phyloP scores from a whole-genome alignment of 2,329 filamentous ascomycete genomes.

The Exophiala sp. region DNA sequence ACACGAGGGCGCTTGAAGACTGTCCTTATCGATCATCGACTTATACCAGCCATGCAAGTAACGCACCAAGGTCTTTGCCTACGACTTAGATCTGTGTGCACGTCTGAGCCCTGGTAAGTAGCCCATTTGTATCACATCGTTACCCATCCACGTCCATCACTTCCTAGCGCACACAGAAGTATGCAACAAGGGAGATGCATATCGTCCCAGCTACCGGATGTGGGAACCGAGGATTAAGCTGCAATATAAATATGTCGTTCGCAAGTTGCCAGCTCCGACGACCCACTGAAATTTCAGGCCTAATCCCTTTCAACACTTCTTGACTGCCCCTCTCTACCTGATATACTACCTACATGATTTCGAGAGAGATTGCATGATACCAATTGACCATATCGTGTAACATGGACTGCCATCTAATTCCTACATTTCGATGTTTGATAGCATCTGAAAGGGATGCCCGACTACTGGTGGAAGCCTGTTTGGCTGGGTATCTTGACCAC shows the following conservation, averaged over 20 bases:
- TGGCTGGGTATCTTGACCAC: background rate
- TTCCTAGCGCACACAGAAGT: background rate
- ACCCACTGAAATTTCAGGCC: background rate
- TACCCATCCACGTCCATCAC: background rate
- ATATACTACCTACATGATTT: too few relatives aligned
- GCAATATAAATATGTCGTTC: background rate
- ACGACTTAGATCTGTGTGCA: background rate
- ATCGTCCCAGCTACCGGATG: background rate
- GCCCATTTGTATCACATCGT: background rate
- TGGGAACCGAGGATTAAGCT: background rate
- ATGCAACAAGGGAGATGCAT: background rate
- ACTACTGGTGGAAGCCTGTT: too few relatives aligned
- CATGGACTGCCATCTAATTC: too few relatives aligned
- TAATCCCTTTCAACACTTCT: background rate
- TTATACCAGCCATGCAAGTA: background rate
- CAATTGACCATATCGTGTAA: too few relatives aligned
- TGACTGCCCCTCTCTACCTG: too few relatives aligned
- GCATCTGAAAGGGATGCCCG: too few relatives aligned
- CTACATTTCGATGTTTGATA: too few relatives aligned
- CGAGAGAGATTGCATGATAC: too few relatives aligned
- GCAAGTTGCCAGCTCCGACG: background rate
- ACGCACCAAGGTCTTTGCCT: background rate
- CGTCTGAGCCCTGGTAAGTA: background rate
- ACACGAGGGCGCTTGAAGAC: too few relatives aligned
- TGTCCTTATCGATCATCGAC: too few relatives aligned